phyloP scores from a whole-genome alignment of 352 stramenopile genomes.

The Saprolegnia parasitica region DNA sequence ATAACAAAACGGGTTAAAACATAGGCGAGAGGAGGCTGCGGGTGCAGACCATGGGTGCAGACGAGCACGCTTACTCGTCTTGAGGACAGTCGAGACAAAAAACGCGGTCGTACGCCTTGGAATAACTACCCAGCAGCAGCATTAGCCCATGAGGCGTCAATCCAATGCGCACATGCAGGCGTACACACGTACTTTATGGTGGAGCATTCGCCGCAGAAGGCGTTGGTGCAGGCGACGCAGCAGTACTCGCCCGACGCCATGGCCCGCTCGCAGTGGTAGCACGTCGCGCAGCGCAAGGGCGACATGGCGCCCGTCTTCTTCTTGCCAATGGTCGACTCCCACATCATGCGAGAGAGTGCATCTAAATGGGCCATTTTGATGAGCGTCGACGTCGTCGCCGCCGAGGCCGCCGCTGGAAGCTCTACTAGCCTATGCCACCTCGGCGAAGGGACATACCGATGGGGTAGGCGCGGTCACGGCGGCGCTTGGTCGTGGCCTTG shows the following conservation, averaged over 20 bases:
- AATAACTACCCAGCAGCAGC: constrained; percentile 12
- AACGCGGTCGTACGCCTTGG: constrained; percentile 7
- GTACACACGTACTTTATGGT: constrained; percentile 19
- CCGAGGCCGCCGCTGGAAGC: too few species aligned
- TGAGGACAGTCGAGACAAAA: constrained; percentile 18
- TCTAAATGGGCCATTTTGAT: not conserved
- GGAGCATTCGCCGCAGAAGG: constrained; percentile 20
- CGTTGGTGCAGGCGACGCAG: constrained; percentile 8
- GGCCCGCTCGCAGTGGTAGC: constrained; percentile 19
- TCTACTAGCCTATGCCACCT: not conserved
- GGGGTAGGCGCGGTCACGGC: not conserved
- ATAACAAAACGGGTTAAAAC: not conserved
- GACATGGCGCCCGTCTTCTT: too few species aligned
- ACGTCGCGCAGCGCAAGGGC: not conserved
- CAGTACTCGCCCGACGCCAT: constrained; percentile 4
- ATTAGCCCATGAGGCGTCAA: not conserved
- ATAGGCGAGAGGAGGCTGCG: not conserved
- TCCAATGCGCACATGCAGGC: not conserved
- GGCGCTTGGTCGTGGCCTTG: constrained; percentile 12
- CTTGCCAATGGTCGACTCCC: not conserved
- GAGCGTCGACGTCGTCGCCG: not conserved
- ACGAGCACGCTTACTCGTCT: not conserved
- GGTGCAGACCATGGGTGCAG: too few species aligned
- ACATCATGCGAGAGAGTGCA: constrained; percentile 17
- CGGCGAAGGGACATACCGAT: not conserved